Evolutionary conservation across 345 rosid genomes (phyloP).

Genomic region (Physaria fendleri): DNA sequence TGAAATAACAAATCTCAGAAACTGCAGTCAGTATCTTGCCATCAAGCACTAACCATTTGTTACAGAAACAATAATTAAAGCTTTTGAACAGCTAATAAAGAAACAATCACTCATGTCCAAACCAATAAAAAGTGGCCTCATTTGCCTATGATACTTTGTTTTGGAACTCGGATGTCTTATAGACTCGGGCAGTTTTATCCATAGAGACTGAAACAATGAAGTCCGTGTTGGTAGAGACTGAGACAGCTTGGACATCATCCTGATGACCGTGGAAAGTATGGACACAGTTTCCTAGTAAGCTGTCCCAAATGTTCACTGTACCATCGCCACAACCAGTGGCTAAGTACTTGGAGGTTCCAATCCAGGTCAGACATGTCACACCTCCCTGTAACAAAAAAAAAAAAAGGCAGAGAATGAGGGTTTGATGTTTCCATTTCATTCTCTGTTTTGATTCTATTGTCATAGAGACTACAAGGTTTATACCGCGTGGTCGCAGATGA

Average conservation of each 20-base stretch:
- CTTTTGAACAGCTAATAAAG: too few species aligned
- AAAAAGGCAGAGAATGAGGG: not conserved
- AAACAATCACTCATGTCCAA: too few species aligned
- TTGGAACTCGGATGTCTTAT: constrained; percentile 50
- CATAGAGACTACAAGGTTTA: constrained; percentile 1
- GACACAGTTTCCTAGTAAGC: constrained; percentile 65
- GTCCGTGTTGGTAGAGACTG: constrained; percentile 43
- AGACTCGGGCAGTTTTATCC: constrained; percentile 75
- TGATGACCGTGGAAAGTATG: constrained; percentile 63
- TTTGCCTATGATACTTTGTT: constrained; percentile 16
- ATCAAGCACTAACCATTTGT: too few species aligned
- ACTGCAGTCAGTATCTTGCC: too few species aligned
- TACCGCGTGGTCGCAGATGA: too few species aligned
- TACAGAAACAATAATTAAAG: too few species aligned
- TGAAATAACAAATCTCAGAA: too few species aligned
- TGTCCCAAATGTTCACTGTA: constrained; percentile 69
- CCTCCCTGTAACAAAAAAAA: constrained; percentile 30
- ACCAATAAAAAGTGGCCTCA: too few species aligned
- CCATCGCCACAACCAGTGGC: constrained; percentile 80
- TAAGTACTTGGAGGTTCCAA: constrained; percentile 55
- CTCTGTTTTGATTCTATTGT: constrained; percentile 3
- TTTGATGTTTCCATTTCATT: not conserved
- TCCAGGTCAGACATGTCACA: constrained; percentile 79
- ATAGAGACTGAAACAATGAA: constrained; percentile 61
- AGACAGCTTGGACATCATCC: constrained; percentile 47